Base-by-base conservation (phyloP, 257 asterid species). In the Vinca minor region DNA sequence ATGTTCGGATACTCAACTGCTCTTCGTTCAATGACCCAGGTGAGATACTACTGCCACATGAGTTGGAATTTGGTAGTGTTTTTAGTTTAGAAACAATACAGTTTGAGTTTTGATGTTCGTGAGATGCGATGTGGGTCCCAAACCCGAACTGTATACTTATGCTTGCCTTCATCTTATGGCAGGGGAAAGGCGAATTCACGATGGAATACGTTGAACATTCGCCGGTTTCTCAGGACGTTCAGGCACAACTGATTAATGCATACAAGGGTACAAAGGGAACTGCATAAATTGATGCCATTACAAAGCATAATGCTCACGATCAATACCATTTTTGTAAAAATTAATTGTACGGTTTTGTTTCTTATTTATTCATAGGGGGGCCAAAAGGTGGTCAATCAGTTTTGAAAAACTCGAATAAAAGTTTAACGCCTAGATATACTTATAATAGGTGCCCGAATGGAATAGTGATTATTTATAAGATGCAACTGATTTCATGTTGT, bases 21-120 rank as follows among this genome's bases (percentile, higher is more conserved):
- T 66, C 96, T 92, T 29, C 95, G 97, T 38, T 93, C 99, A 46
- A 89, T 93, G 99, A 93, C 99, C 70, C 99, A 93, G 95, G 99
- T 89, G 66, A 78, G 63, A 29, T 53, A 50, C 26, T 15, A 32
- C 29, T 45, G 31, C 18, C 25, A 4, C 13, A 8, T 31, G 28
- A 1, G 26, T 6, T 31, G 39, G 23, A 4, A 3, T 34, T 34
- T 7, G 38, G n/a, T 26, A 34, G 13, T 29, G 21, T 28, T 47
- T 34, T n/a, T n/a, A n/a, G n/a, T n/a, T n/a, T n/a, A n/a, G n/a
- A n/a, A n/a, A n/a, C n/a, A n/a, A n/a, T n/a, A n/a, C n/a, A n/a
- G n/a, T n/a, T n/a, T n/a, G n/a, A n/a, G n/a, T n/a, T n/a, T n/a
- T n/a, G n/a, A n/a, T n/a, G n/a, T n/a, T n/a, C n/a, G n/a, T n/a